phyloP scores from a whole-genome alignment of 2,329 filamentous ascomycete species.

The Helotiales sp. region DNA sequence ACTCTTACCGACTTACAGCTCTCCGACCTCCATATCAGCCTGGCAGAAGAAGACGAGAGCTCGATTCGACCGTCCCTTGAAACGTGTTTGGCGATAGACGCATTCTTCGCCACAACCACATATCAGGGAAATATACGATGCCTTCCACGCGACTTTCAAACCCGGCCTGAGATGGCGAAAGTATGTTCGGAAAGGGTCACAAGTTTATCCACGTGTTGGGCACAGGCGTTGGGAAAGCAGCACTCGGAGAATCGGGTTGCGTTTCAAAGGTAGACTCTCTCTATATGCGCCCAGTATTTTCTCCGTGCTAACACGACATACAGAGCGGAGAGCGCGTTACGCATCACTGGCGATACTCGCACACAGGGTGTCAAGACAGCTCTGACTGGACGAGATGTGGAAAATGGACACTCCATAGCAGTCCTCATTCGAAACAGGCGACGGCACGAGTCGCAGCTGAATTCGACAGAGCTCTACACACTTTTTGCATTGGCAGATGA shows the following conservation, averaged over 20 bases:
- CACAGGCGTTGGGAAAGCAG: conserved; percentile 5
- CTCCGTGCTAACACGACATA: conserved; percentile 9
- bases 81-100: neutral
- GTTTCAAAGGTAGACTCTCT: conserved; percentile 14
- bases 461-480: neutral
- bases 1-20: neutral
- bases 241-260: conserved; percentile 16
- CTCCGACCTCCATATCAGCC: neutral
- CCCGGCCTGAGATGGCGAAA: neutral
- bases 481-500: neutral
- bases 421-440: conserved; percentile 12
- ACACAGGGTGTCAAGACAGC: conserved; percentile 11
- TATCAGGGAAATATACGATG: neutral
- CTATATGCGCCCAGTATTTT: conserved; percentile 2
- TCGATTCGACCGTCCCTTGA: neutral
- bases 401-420: conserved; percentile 13
- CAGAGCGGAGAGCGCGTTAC: conserved; percentile 7
- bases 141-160: neutral
- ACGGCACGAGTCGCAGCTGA: neutral
- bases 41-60: neutral
- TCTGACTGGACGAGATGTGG: conserved; percentile 12
- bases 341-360: conserved; percentile 10
- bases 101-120: neutral
- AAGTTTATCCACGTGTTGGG: conserved; percentile 3
- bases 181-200: neutral